Conservation (phyloP, 1,284 basidiomycete species). For the Heterobasidion irregulare region DNA sequence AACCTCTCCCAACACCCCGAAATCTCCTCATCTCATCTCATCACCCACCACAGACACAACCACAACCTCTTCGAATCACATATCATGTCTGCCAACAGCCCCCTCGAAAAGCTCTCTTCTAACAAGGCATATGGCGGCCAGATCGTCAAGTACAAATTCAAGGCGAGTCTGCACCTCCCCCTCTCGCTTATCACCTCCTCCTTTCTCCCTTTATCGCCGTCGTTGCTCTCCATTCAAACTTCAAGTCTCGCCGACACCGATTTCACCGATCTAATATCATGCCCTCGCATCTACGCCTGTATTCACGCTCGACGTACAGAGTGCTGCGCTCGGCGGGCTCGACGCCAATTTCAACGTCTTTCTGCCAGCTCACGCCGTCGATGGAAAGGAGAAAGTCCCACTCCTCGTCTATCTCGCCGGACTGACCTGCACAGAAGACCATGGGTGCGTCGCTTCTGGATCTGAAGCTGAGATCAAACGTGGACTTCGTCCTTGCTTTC, state of each 20-base stretch:
- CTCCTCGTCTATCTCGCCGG: slow-evolving; percentile 89
- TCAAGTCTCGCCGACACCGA: too few species aligned
- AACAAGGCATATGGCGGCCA: slow-evolving; percentile 78
- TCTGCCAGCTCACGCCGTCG: slow-evolving; percentile 59
- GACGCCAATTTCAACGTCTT: slow-evolving; percentile 87
- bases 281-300: too few species aligned
- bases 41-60: too few species aligned
- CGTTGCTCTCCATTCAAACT: too few species aligned
- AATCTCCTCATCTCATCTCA: too few species aligned
- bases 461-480: background rate
- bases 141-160: slow-evolving; percentile 84
- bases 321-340: slow-evolving; percentile 71
- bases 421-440: slow-evolving; percentile 94
- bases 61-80: background rate
- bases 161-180: slow-evolving; percentile 30
- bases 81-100: slow-evolving; percentile 20
- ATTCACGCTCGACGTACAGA: slow-evolving; percentile 24
- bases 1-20: too few species aligned
- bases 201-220: background rate
- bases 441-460: slow-evolving; percentile 48
- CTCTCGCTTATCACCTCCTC: background rate
- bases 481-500: slow-evolving; percentile 19
- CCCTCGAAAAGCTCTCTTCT: slow-evolving; percentile 61
- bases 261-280: too few species aligned
- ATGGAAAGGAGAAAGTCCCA: slow-evolving; percentile 69